A percentile compares a stretch with the other conserved stretches of the same genome.
phyloP scores from a whole-genome alignment of 2,329 filamentous ascomycete genomes.

The Chrysoporthe austroafricana region DNA sequence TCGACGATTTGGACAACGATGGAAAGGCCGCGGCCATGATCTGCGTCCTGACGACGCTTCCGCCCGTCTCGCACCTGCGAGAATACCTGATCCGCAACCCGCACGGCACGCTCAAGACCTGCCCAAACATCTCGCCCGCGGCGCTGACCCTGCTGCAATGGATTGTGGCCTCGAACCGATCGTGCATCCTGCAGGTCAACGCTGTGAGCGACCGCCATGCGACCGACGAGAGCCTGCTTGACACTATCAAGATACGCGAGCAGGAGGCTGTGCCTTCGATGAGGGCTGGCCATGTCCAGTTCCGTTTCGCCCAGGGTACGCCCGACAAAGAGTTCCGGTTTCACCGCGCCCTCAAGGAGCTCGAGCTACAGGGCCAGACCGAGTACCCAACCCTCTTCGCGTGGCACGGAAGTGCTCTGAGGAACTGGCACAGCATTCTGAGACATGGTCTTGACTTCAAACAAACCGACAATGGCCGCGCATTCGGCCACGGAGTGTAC shows the following conservation, averaged over 20 bases:
- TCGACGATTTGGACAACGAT: conserved; percentile 54
- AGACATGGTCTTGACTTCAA: conserved; percentile 79
- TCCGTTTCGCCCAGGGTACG: conserved; percentile 84
- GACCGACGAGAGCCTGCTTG: conserved; percentile 42
- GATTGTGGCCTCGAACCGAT: conserved; percentile 89
- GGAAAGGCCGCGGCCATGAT: conserved; percentile 56
- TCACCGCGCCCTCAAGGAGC: conserved; percentile 58
- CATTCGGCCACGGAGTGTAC: conserved; percentile 81
- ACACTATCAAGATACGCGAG: conserved; percentile 37
- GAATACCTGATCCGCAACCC: conserved; percentile 47
- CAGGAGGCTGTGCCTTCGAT: conserved; percentile 60
- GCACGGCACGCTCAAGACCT: conserved; percentile 46
- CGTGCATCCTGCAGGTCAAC: conserved; percentile 76
- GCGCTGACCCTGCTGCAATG: conserved; percentile 74
- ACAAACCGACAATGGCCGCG: conserved; percentile 64
- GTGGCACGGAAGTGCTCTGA: conserved; percentile 59
- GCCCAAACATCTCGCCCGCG: conserved; percentile 64
- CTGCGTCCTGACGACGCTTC: conserved; percentile 61
- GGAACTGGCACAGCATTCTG: conserved; percentile 72
- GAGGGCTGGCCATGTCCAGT: conserved; percentile 74
- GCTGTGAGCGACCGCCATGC: conserved; percentile 12
- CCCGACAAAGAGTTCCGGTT: conserved; percentile 86
- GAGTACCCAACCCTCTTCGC: conserved; percentile 26
- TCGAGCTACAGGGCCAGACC: neutral
- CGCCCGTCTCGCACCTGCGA: conserved; percentile 63